These are phyloP conservation scores for Chaetomium olivaceum DNA, from an alignment of 2,329 filamentous ascomycete species.

Conservation along the genomic window DNA sequence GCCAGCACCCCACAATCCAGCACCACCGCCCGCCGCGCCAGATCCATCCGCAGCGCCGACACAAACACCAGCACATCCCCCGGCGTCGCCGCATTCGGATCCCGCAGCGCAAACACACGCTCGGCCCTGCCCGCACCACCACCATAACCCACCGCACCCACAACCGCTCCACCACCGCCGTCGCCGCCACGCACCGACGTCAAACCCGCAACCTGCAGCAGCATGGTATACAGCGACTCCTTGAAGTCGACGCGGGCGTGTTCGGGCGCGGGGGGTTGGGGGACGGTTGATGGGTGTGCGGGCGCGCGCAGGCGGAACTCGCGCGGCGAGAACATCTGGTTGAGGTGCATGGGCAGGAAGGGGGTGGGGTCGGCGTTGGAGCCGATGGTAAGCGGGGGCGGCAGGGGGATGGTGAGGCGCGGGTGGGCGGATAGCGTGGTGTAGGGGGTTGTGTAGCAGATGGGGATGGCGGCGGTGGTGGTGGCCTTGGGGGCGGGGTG, in stretches of 20 bases:
- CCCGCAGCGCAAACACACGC: not conserved
- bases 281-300: not conserved
- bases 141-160: no score
- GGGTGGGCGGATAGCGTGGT: not conserved
- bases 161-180: no score
- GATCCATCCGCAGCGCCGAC: not conserved
- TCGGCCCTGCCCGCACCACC: no score
- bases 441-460: not conserved
- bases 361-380: not conserved
- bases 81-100: not conserved
- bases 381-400: not conserved
- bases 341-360: not conserved
- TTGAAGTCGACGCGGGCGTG: constrained; percentile 7
- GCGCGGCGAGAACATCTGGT: not conserved
- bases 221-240: constrained; percentile 3
- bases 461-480: not conserved
- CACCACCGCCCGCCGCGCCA: constrained; percentile 3
- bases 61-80: constrained; percentile 7
- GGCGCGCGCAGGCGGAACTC: not conserved
- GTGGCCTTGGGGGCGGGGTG: no score
- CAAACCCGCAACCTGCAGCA: constrained; percentile 3
- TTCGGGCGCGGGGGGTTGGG: not conserved
- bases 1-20: constrained; percentile 10
- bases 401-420: not conserved
- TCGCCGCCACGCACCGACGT: not conserved